Conservation (phyloP, 129 eudicot genomes). For the Heracleum sosnowskyi region DNA sequence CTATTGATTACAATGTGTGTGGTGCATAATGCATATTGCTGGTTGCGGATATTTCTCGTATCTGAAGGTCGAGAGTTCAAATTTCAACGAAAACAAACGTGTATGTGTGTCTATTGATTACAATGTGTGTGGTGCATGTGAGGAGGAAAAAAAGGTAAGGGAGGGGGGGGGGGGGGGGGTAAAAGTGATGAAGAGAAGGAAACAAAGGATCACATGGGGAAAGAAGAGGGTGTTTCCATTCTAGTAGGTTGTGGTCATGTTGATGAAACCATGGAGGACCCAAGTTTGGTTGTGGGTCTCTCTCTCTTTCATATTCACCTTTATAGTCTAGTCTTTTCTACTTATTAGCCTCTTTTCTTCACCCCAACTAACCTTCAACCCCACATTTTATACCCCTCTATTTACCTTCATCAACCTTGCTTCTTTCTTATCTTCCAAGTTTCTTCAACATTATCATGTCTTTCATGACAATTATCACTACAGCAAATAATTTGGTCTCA, state of each 20-base stretch:
- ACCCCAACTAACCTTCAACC: neutral
- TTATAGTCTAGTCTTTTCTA: neutral
- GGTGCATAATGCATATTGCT: neutral
- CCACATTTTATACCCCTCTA: neutral
- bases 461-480: neutral
- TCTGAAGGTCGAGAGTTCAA: no score
- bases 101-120: no score
- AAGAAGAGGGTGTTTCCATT: neutral
- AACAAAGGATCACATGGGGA: slow-evolving; percentile 1
- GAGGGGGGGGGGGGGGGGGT: neutral
- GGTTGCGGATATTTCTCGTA: no score
- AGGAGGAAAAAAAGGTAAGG: neutral
- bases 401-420: neutral
- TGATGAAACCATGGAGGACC: slow-evolving; percentile 6
- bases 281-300: neutral
- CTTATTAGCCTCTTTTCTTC: neutral
- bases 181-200: neutral
- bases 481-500: no score
- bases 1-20: no score
- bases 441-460: neutral
- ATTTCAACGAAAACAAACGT: no score
- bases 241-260: neutral
- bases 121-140: neutral
- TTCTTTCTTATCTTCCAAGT: neutral
- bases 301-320: neutral